Base-by-base conservation (phyloP, 306 rosid genomes). In the Vicia sativa region DNA sequence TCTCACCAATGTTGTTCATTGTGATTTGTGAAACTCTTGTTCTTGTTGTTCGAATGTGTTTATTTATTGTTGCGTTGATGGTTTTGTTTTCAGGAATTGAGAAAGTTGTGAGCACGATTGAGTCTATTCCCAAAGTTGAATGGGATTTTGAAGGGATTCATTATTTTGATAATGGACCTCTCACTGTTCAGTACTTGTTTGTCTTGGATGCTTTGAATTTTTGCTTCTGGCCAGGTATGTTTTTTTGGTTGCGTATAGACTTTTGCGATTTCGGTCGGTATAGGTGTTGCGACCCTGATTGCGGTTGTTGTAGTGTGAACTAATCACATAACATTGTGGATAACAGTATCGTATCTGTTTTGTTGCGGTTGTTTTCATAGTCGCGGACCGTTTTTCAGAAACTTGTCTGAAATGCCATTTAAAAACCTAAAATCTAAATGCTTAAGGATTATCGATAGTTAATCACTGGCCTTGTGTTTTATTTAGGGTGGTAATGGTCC, bases 81-180 rank as follows among this genome's bases (percentile, higher is more conserved):
- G 21, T 1, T 16, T 61, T 46, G 29, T 57, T 67, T 78, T 72
- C 74, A 93, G 98, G 90, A 65, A 90, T 93, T 74, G 96, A 93
- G 84, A 90, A 82, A 76, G 87, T 88, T 44, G 96, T 86, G 71
- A 81, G 63, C 56, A 65, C 75, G 3, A 86, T 93, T 2, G 95
- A 87, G 6, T 65, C 80, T 49, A 86, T 93, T 76, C 98, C 98
- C 10, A 87, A 82, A 78, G 93, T 93, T 34, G 79, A 80, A 45
- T 93, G 98, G 97, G 95, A 93, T 82, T 93, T 93, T 39, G 98
- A 93, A 86, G 98, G 98, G 83, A 93, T 93, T 86, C 98, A 93
- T 74, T 93, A 85, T 60, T 90, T 93, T 54, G 98, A 90, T 15
- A 85, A 90, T 62, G 97, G 97, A 12, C 98, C 97, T 3, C 89